These are phyloP conservation scores for Pleurotus cornucopiae DNA, from an alignment of 768 basidiomycete species.

Conservation along the genomic window DNA sequence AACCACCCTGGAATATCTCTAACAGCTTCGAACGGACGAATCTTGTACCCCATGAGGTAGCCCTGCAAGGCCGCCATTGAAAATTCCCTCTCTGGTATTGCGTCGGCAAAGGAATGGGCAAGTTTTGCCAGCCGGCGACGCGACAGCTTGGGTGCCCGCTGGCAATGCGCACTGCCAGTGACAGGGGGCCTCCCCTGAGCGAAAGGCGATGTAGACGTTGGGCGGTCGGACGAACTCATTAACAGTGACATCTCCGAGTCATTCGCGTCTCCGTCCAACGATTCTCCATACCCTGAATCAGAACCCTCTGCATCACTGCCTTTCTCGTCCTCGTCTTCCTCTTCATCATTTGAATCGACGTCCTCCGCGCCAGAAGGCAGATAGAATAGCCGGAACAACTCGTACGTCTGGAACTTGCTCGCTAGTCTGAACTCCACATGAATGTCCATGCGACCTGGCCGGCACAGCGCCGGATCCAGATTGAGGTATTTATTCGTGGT, in stretches of 20 bases:
- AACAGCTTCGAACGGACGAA: constrained; percentile 45
- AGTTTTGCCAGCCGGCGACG: constrained; percentile 29
- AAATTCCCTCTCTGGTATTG: constrained; percentile 32
- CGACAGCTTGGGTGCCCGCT: constrained; percentile 30
- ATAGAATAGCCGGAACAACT: constrained; percentile 61
- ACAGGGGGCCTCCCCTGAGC: constrained; percentile 8
- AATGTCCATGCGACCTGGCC: constrained; percentile 67
- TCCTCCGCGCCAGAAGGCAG: constrained; percentile 24
- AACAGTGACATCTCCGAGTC: constrained; percentile 17
- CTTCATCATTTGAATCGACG: constrained; percentile 15
- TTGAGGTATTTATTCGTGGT: constrained; percentile 60
- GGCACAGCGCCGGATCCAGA: constrained; percentile 60
- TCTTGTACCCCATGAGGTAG: constrained; percentile 60
- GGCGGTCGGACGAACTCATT: constrained; percentile 4
- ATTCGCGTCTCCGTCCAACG: no score
- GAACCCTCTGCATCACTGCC: background rate
- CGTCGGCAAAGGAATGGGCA: constrained; percentile 43
- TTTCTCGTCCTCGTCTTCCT: constrained; percentile 16
- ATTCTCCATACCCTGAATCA: constrained; percentile 15
- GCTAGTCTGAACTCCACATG: constrained; percentile 64
- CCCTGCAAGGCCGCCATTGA: constrained; percentile 36
- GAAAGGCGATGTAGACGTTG: constrained; percentile 8
- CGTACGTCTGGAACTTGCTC: constrained; percentile 50
- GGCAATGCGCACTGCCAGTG: constrained; percentile 21
- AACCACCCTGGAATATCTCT: constrained; percentile 37